phyloP scores from a whole-genome alignment of 495 filamentous ascomycete genomes.

The Xylaria flabelliformis region DNA sequence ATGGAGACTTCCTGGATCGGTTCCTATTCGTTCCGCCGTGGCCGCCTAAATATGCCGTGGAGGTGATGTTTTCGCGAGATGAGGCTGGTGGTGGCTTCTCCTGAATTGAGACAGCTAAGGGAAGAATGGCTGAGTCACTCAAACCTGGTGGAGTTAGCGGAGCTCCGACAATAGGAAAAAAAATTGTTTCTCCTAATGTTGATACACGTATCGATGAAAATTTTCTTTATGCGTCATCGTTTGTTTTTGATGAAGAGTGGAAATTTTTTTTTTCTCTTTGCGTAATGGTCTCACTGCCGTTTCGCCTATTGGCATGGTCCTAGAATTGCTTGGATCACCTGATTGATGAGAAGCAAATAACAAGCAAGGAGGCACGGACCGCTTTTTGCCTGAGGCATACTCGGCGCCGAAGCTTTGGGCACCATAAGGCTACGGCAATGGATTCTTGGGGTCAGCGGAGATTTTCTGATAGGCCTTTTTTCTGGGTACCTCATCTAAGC shows the following conservation, averaged over 20 bases:
- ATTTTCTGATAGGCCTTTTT: constrained; percentile 19
- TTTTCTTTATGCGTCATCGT: constrained; percentile 6
- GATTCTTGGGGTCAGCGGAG: constrained; percentile 9
- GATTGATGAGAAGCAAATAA: constrained; percentile 8
- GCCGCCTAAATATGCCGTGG: not conserved
- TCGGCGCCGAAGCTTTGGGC: constrained; percentile 17
- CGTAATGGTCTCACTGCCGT: constrained; percentile 18
- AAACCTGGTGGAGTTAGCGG: constrained; percentile 15
- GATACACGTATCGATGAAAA: not conserved
- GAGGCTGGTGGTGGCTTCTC: constrained; percentile 11
- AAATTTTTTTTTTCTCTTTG: constrained; percentile 14
- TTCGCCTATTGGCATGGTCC: constrained; percentile 17
- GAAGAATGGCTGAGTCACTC: constrained; percentile 23
- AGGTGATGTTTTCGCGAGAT: constrained; percentile 6
- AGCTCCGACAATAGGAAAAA: constrained; percentile 20
- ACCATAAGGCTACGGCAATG: constrained; percentile 25
- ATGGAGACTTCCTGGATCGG: constrained; percentile 20
- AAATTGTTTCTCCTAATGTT: not conserved
- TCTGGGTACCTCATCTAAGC: constrained; percentile 21
- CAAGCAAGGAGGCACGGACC: constrained; percentile 8
- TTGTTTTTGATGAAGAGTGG: constrained; percentile 12
- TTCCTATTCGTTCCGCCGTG: constrained; percentile 24
- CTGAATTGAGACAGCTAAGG: not conserved
- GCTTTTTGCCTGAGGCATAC: constrained; percentile 13
- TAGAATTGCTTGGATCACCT: constrained; percentile 15